Percentiles rank a stretch among this genome's conserved stretches.
phyloP scores from a whole-genome alignment of 2,329 filamentous ascomycete species.

The Cladosporium sp. region DNA sequence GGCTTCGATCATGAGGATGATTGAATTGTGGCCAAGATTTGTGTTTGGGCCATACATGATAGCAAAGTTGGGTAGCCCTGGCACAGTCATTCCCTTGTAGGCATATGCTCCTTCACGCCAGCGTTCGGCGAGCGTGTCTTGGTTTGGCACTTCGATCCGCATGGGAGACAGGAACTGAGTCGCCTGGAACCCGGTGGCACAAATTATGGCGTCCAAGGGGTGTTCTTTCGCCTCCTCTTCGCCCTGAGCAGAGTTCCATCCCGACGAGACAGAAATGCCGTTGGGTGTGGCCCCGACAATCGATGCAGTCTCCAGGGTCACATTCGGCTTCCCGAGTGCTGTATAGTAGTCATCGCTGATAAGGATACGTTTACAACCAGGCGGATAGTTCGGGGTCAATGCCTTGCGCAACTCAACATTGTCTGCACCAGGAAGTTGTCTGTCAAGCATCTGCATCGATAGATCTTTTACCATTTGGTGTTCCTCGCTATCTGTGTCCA shows the following conservation, averaged over 20 bases:
- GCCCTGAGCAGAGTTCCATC: conserved; percentile 25
- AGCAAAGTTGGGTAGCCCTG: conserved; percentile 52
- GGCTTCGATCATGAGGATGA: conserved; percentile 59
- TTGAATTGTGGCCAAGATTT: conserved; percentile 45
- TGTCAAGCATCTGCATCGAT: conserved; percentile 35
- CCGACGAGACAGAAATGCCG: conserved; percentile 43
- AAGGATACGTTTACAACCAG: conserved; percentile 54
- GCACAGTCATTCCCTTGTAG: conserved; percentile 49
- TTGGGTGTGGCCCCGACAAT: conserved; percentile 46
- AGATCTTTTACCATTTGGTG: conserved; percentile 34
- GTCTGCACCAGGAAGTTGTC: conserved; percentile 44
- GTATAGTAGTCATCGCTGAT: conserved; percentile 55
- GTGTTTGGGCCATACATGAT: conserved; percentile 59
- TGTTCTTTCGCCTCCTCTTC: conserved; percentile 14
- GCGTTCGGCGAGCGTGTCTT: conserved; percentile 43
- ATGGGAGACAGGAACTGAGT: conserved; percentile 58
- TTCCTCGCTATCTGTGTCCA: conserved; percentile 39
- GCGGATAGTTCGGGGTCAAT: conserved; percentile 50
- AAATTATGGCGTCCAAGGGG: conserved; percentile 52
- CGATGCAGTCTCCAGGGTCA: conserved; percentile 46
- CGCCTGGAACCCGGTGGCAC: conserved; percentile 57
- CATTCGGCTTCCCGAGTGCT: conserved; percentile 44
- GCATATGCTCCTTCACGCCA: conserved; percentile 51
- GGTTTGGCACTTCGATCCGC: conserved; percentile 45
- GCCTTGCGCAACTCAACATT: conserved; percentile 46